Evolutionary conservation across 148 eudicot genomes (phyloP), one percentile per base, ranked within the genome.

Genomic region (Drosera capensis): DNA sequence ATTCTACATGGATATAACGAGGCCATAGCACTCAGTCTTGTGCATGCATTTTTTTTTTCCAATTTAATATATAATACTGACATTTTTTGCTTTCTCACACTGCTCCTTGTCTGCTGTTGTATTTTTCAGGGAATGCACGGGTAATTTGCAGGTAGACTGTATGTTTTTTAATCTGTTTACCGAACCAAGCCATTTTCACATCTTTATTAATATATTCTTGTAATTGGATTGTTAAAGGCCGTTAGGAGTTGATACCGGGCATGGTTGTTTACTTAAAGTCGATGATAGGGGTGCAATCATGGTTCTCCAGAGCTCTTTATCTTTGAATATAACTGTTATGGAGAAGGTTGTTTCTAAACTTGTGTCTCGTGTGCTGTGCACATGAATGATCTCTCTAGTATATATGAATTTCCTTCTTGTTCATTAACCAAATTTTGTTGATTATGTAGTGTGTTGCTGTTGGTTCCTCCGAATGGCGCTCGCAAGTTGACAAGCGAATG

Each of bases 141-240:
- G 23, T 84, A 22, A 65, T 80, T 47, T 80, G 85, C 85, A 69
- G 95, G 95, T 84, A 63, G 43, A 37, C 23, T 16, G 0, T 31
- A 31, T 28, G 2, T 12, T 46, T 7, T 45, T 7, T 30, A 24
- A 39, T 7, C 8, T 34, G 23, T 51, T 7, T 30, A n/a, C 12
- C 1, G 17, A 11, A 16, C 8, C 1, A 34, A 21, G 11, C 0
- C 50, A 34, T 24, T 18, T 20, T 51, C 3, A 16, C 7, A 7
- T 29, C 42, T 37, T 30, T 60, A 14, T 23, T 54, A 14, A 14
- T 25, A 38, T 26, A 38, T 28, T 3, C 11, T 2, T 47, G 13
- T 31, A 9, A 42, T 29, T 57, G 47, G 35, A 62, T 49, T 22
- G 31, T 20, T 64, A 22, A 55, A 84, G 95, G 69, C 88, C 79